Conservation (phyloP, 2,329 filamentous ascomycete genomes). For the Magnaporthiopsis incrustans region DNA sequence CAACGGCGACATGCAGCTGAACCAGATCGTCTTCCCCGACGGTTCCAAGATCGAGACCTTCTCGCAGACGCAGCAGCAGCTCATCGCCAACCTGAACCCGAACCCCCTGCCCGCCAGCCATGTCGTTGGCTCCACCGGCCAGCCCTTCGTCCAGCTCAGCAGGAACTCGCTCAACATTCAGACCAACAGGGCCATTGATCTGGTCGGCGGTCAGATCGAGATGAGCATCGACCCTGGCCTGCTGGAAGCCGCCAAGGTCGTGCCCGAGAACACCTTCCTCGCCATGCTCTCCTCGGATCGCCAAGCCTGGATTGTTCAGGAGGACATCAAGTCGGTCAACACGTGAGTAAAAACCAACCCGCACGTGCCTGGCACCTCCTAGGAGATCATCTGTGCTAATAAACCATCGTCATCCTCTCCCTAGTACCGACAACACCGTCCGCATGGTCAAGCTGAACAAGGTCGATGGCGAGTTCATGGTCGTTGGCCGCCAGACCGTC, state of each 20-base stretch:
- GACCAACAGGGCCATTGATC: constrained; percentile 3
- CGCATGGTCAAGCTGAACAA: constrained; percentile 7
- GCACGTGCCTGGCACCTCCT: not conserved
- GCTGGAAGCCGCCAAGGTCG: not conserved
- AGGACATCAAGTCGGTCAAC: constrained; percentile 6
- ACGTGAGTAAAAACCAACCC: not conserved
- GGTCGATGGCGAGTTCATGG: constrained; percentile 7
- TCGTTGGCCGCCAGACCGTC: constrained; percentile 5
- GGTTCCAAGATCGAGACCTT: constrained; percentile 8
- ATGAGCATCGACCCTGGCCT: constrained; percentile 1
- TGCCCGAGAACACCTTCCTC: constrained; percentile 4
- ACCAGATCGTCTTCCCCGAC: constrained; percentile 1
- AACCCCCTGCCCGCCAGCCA: not conserved
- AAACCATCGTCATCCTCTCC: not conserved
- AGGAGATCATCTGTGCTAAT: not conserved
- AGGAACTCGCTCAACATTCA: constrained; percentile 5
- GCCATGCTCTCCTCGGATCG: constrained; percentile 5
- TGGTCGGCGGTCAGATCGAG: constrained; percentile 7
- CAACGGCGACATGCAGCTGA: constrained; percentile 7
- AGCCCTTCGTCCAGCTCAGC: constrained; percentile 3
- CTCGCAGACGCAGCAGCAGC: constrained; percentile 4
- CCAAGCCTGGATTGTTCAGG: constrained; percentile 6
- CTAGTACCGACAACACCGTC: constrained; percentile 5
- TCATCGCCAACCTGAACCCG: constrained; percentile 7
- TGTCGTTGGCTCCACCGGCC: constrained; percentile 3